Base-by-base conservation (phyloP, 2,329 filamentous ascomycete genomes). In the Dactylonectria estremocensis region DNA sequence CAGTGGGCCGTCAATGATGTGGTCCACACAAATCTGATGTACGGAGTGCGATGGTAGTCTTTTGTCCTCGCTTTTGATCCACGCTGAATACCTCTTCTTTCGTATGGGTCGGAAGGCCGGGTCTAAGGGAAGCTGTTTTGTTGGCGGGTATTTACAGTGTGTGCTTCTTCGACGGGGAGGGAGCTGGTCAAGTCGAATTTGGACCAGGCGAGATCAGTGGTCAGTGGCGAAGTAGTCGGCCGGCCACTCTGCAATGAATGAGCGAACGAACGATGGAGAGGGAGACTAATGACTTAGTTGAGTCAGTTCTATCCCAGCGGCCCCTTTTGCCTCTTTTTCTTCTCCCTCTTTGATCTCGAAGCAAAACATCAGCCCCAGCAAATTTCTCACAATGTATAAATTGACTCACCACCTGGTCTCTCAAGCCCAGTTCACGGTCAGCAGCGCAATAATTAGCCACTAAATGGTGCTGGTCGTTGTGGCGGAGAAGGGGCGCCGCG, bases 401-500 rank as follows among this genome's bases (percentile, higher is more conserved):
- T 11, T 52, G 49, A 33, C 49, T 52, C 28, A 18, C 49, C 49
- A 43, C 40, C 7, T 14, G 14, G n/a, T 43, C 40, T 43, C 14
- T 43, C 40, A 43, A 43, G 16, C 40, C 40, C 14, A 43, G 16
- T 43, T 16, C 14, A 16, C 9, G 28, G 31, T n/a, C 24, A 13
- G 31, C 16, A 28, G 28, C 28, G 14, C 14, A 33, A 11, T 11
- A 33, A 33, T 52, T 20, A 28, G n/a, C 24, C 31, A 28, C 46
- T 5, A 14, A 46, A 6, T 49, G 46, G 22, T 31, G 46, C 14
- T 52, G 24, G 49, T 52, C 24, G 3, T 18, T 61, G 57, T 61
- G 57, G 57, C 57, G 57, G 57, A 53, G 58, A 48, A 53, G 55
- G 40, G 40, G 40, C 40, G 20, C 37, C 40, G 20, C 54, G 24